Evolutionary conservation across 2,329 filamentous ascomycete species (phyloP).

Genomic region (Cadophora sp.): DNA sequence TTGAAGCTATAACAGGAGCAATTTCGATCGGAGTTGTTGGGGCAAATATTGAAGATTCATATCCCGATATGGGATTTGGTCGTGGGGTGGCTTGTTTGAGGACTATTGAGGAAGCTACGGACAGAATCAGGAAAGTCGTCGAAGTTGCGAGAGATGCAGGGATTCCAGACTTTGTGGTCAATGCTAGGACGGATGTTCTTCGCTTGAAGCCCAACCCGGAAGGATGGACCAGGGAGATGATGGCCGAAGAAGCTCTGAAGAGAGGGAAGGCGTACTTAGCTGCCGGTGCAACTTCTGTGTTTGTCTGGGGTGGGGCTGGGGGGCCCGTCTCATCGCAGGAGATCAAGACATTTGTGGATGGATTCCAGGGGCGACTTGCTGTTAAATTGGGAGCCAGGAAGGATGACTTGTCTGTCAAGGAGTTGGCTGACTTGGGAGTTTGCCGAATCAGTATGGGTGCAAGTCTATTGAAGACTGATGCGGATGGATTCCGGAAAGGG

Average conservation of each 20-base stretch:
- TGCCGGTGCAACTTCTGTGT: slow-evolving; percentile 64
- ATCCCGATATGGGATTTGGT: slow-evolving; percentile 38
- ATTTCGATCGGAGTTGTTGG: slow-evolving; percentile 61
- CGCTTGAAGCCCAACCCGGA: slow-evolving; percentile 36
- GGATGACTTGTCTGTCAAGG: slow-evolving; percentile 50
- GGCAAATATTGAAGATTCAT: slow-evolving; percentile 64
- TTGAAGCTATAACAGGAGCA: slow-evolving; percentile 51
- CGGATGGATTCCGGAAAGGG: slow-evolving; percentile 35
- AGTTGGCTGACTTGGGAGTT: slow-evolving; percentile 57
- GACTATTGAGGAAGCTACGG: slow-evolving; percentile 54
- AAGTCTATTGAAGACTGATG: slow-evolving; percentile 51
- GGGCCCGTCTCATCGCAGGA: slow-evolving; percentile 53
- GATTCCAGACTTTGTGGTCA: slow-evolving; percentile 62
- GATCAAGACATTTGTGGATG: slow-evolving; percentile 53
- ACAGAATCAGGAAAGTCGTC: slow-evolving; percentile 53
- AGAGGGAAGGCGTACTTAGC: slow-evolving; percentile 63
- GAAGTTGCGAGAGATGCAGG: slow-evolving; percentile 53
- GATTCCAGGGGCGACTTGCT: slow-evolving; percentile 56
- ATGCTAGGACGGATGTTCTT: slow-evolving; percentile 63
- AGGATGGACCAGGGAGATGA: slow-evolving; percentile 36
- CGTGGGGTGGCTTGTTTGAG: slow-evolving; percentile 31
- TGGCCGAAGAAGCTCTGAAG: slow-evolving; percentile 51
- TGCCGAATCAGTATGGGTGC: slow-evolving; percentile 63
- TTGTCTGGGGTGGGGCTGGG: slow-evolving; percentile 62
- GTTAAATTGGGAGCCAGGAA: slow-evolving; percentile 51